phyloP scores from a whole-genome alignment of 2,329 filamentous ascomycete genomes.

The Bipolaris sorokiniana region DNA sequence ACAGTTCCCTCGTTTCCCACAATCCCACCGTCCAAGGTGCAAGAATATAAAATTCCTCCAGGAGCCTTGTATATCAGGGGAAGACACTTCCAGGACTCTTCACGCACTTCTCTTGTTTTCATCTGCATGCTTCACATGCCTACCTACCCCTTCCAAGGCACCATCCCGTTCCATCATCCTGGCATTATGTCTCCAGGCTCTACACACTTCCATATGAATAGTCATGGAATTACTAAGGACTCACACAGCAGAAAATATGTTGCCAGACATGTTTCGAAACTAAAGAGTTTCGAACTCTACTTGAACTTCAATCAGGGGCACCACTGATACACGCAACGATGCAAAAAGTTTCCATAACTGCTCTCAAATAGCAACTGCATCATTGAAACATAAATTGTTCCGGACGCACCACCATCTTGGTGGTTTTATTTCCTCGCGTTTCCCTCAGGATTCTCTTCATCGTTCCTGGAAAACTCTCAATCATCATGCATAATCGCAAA shows the following conservation, averaged over 20 bases:
- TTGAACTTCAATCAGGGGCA: neutral
- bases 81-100: neutral
- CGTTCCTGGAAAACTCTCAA: neutral
- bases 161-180: neutral
- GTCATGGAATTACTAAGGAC: neutral
- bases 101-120: neutral
- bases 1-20: conserved; percentile 15
- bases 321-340: conserved; percentile 11
- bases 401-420: neutral
- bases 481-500: conserved; percentile 19
- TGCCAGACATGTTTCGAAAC: conserved; percentile 6
- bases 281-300: neutral
- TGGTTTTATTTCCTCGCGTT: neutral
- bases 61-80: neutral
- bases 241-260: neutral
- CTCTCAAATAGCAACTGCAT: neutral
- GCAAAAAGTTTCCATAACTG: neutral
- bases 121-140: neutral
- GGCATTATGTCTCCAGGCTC: neutral
- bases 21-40: neutral
- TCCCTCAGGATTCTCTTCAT: neutral
- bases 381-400: neutral
- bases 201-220: neutral
- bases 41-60: conserved; percentile 1
- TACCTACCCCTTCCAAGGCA: neutral